Percentiles rank a stretch among this genome's conserved stretches.
These are phyloP conservation scores for Trichocladium antarcticum DNA, from an alignment of 495 filamentous ascomycete species.

Conservation along the genomic window DNA sequence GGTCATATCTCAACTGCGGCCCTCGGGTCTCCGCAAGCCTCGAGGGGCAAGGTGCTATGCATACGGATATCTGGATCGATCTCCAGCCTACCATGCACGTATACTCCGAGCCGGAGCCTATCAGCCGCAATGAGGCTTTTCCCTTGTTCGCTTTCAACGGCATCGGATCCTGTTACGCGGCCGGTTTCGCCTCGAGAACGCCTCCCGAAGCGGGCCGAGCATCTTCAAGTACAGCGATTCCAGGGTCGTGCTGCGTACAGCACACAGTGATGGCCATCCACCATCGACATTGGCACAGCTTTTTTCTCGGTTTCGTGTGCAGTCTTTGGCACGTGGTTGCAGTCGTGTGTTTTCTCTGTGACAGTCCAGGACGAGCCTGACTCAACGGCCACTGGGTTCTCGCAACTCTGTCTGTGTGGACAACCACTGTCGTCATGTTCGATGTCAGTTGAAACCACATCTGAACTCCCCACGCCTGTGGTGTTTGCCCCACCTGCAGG, in stretches of 20 bases:
- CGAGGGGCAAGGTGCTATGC: not conserved
- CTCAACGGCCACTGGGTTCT: not conserved
- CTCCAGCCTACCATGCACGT: not conserved
- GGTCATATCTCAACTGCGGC: conserved; percentile 5
- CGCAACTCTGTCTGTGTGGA: not conserved
- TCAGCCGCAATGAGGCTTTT: not conserved
- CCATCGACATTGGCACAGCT: not conserved
- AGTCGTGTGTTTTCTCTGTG: not conserved
- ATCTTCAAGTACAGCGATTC: not conserved
- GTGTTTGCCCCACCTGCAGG: conserved; percentile 9
- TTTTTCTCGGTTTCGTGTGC: not conserved
- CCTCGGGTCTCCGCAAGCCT: not conserved
- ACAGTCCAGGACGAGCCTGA: not conserved
- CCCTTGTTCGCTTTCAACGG: not conserved
- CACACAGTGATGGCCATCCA: not conserved
- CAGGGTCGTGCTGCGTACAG: not conserved
- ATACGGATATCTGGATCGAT: conserved; percentile 4
- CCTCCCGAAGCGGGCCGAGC: conserved; percentile 8
- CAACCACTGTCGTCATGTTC: not conserved
- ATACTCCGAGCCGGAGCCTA: not conserved
- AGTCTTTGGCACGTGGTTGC: not conserved
- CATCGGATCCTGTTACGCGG: not conserved
- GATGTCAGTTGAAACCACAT: not conserved
- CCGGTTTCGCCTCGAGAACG: not conserved
- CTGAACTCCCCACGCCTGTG: not conserved